Base-by-base conservation (phyloP, 345 rosid genomes). In the Corymbia maculata region DNA sequence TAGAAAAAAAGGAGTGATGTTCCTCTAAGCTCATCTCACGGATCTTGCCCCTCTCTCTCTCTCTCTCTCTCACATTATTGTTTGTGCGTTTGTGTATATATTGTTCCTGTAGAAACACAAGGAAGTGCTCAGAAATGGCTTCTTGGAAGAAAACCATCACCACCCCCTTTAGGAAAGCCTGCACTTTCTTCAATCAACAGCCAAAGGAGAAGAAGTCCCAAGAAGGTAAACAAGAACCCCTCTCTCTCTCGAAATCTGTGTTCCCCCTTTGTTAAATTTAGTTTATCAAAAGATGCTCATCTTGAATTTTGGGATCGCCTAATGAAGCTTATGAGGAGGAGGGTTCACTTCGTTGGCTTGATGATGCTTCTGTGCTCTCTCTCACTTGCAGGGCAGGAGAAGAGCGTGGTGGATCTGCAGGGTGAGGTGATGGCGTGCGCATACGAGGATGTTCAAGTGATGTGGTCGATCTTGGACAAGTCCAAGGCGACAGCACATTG, bases 381-480 rank as follows among this genome's bases (percentile, higher is more conserved):
- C 84, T 55, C 84, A 42, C 84, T 80, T 80, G 94, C 94, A 94
- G 98, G 93, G 87, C 88, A 93, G 79, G 97, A 95, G 85, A 91
- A 66, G 53, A 87, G 94, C 13, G 97, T 84, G 85, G 92, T 90
- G 95, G 96, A 95, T 90, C 95, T 97, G 4, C 98, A 97, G 13
- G 99, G 98, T 17, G 97, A 97, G 89, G 99, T 97, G 85, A 96
- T 95, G 99, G 98, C 98, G 88, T 97, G 98, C 88, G 97, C 94
- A 13, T 97, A 97, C 55, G 96, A 97, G 87, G 99, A 97, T 90
- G 98, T 96, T 87, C 99, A 95, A 44, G 98, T 97, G 85, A 97
- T 97, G 99, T 97, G 98, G 98, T 97, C 99, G 50, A 97, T 97
- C 92, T 96, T 97, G 9, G 99, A 97, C 91, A 96, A 97, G 93